phyloP scores from a whole-genome alignment of 768 basidiomycete genomes.

The Lyophyllum shimeji region DNA sequence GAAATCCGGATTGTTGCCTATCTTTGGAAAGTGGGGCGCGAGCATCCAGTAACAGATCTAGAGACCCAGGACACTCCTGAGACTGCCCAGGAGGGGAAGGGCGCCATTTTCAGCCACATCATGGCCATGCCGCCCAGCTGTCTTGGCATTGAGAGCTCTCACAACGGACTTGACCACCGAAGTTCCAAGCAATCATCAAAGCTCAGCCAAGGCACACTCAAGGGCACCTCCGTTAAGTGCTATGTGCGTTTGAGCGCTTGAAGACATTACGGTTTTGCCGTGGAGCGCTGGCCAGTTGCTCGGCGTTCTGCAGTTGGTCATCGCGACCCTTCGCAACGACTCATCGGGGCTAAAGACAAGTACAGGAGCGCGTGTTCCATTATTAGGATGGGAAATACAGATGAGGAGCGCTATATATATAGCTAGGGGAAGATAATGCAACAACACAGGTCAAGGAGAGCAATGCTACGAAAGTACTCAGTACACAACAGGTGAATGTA shows the following conservation, averaged over 20 bases:
- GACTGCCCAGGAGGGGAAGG: too few relatives aligned
- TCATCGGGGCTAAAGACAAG: not conserved
- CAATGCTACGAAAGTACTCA: slow-evolving; percentile 13
- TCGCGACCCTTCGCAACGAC: not conserved
- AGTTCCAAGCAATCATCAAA: too few relatives aligned
- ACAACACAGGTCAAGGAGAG: slow-evolving; percentile 1
- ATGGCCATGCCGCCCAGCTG: not conserved
- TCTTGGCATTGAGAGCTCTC: not conserved
- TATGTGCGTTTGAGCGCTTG: too few relatives aligned
- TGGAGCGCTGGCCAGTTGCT: too few relatives aligned
- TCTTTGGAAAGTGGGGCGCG: not conserved
- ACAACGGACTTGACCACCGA: not conserved
- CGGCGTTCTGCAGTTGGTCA: not conserved
- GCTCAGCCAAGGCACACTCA: too few relatives aligned
- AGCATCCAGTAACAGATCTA: too few relatives aligned
- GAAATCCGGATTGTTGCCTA: not conserved
- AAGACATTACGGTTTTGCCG: too few relatives aligned
- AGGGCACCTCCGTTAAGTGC: too few relatives aligned
- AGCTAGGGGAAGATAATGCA: slow-evolving; percentile 6
- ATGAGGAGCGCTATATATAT: slow-evolving; percentile 10
- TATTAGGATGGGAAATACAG: slow-evolving; percentile 7
- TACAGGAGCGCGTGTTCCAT: slow-evolving; percentile 3
- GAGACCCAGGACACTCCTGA: too few relatives aligned
- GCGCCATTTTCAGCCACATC: not conserved
- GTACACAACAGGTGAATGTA: not conserved